Percentiles rank a stretch among this genome's conserved stretches.
phyloP scores from a whole-genome alignment of 106 monocot species.

The Acorus calamus region DNA sequence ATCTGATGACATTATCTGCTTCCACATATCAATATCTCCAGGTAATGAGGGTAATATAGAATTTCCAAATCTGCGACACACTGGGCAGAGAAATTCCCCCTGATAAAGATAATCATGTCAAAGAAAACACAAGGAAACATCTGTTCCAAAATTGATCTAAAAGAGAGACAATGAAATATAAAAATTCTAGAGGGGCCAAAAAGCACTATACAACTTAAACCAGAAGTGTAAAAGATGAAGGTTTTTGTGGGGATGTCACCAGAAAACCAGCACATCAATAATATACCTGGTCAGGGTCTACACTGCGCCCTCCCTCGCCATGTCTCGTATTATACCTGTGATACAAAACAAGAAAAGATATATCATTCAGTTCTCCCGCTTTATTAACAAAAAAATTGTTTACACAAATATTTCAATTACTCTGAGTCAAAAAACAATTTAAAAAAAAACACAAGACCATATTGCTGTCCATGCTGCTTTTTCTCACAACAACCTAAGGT shows the following conservation, averaged over 20 bases:
- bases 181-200: too few species aligned
- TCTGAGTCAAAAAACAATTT: too few species aligned
- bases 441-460: too few species aligned
- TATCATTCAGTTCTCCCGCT: not conserved
- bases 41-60: constrained; percentile 51
- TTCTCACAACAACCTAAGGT: too few species aligned
- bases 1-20: not conserved
- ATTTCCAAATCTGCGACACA: constrained; percentile 89
- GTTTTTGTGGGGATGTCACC: constrained; percentile 25
- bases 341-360: not conserved
- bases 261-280: not conserved
- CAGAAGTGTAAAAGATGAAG: not conserved
- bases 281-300: constrained; percentile 40
- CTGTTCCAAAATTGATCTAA: too few species aligned
- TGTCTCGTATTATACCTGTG: constrained; percentile 52
- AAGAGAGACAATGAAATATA: not conserved
- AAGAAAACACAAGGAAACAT: not conserved
- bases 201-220: constrained; percentile 3
- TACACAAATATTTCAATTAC: too few species aligned
- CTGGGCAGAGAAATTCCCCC: constrained; percentile 91
- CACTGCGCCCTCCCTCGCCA: constrained; percentile 67
- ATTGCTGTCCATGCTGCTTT: too few species aligned
- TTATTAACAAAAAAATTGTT: too few species aligned
- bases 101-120: constrained; percentile 15
- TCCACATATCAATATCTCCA: constrained; percentile 16